Conservation (phyloP, 495 filamentous ascomycete genomes). For the Xylaria venustula region DNA sequence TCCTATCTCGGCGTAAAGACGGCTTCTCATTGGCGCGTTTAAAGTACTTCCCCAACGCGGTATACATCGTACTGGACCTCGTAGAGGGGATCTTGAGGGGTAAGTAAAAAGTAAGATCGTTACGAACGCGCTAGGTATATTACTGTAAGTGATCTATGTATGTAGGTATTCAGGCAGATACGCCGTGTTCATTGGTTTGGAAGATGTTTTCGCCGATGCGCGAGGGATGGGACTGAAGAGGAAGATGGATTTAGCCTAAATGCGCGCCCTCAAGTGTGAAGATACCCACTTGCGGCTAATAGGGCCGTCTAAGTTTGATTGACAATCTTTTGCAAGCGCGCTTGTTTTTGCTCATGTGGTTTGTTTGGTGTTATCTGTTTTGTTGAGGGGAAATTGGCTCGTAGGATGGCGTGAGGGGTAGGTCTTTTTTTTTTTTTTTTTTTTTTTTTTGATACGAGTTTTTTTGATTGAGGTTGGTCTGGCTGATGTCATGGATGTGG, state of each 20-base stretch:
- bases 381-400: no score
- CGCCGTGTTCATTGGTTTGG: conserved; percentile 5
- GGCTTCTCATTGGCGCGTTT: conserved; percentile 9
- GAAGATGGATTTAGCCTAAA: conserved; percentile 14
- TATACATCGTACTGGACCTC: no score
- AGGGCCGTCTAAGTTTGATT: conserved; percentile 5
- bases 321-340: no score
- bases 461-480: no score
- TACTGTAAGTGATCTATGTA: background rate
- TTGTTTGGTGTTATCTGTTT: no score
- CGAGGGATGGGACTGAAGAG: background rate
- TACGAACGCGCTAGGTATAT: background rate
- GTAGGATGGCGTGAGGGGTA: no score
- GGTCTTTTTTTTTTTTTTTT: no score
- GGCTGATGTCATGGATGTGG: no score
- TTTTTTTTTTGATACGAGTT: no score
- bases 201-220: conserved; percentile 4
- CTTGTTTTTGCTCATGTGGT: no score
- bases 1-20: conserved; percentile 4
- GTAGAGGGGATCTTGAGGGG: conserved; percentile 3
- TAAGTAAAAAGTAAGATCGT: background rate
- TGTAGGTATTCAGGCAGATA: background rate
- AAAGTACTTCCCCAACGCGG: background rate
- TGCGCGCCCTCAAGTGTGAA: background rate
- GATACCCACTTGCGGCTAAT: conserved; percentile 16